phyloP scores from a whole-genome alignment of 1,139 yeast genomes.

The Hanseniaspora sp. region DNA sequence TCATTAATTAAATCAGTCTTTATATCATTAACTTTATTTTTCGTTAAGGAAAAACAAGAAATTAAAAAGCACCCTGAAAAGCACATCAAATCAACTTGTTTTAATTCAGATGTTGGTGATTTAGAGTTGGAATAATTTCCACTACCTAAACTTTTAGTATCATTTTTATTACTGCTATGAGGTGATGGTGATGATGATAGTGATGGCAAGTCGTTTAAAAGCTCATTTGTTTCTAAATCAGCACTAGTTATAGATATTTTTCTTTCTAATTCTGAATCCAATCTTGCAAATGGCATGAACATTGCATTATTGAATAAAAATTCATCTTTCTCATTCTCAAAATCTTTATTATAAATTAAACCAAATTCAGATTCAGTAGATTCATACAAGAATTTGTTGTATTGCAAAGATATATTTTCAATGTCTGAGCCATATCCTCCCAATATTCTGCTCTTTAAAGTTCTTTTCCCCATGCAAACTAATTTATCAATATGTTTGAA shows the following conservation, averaged over 20 bases:
- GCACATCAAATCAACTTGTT: not conserved
- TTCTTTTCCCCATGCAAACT: constrained; percentile 29
- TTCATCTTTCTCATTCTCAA: not conserved
- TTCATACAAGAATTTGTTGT: constrained; percentile 38
- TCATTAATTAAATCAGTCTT: not conserved
- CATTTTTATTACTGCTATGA: no score
- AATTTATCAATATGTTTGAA: constrained; percentile 35
- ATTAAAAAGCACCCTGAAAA: constrained; percentile 1
- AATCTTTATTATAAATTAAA: constrained; percentile 31
- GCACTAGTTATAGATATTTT: no score
- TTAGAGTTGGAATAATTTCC: no score
- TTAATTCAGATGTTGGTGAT: not conserved
- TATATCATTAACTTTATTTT: not conserved
- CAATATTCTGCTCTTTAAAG: constrained; percentile 38
- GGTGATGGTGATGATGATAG: no score
- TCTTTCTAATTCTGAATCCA: no score
- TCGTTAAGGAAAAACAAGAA: not conserved
- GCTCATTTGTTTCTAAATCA: no score
- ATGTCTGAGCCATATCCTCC: constrained; percentile 38
- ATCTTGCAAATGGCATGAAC: constrained; percentile 42
- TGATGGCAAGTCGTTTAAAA: no score
- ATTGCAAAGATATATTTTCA: constrained; percentile 35
- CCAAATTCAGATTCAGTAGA: constrained; percentile 50
- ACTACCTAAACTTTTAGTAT: no score
- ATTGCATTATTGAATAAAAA: constrained; percentile 35